These are phyloP conservation scores for Aureobasidium mangrovei DNA, from an alignment of 2,329 filamentous ascomycete species.

Conservation along the genomic window DNA sequence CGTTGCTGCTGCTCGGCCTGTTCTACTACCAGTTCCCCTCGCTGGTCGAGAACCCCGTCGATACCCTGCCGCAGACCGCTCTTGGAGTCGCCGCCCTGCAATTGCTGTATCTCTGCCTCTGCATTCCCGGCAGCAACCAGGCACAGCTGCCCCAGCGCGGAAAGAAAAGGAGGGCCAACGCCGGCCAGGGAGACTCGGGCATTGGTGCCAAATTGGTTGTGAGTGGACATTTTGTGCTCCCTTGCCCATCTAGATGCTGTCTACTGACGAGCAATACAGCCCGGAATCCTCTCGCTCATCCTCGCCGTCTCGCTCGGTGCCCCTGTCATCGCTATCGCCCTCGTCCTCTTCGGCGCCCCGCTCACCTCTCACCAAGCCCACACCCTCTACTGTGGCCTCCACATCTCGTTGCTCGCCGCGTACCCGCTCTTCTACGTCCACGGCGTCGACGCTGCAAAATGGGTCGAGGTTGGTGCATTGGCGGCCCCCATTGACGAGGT, in stretches of 20 bases:
- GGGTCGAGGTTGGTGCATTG: slow-evolving; percentile 61
- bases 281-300: slow-evolving; percentile 60
- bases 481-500: slow-evolving; percentile 71
- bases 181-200: slow-evolving; percentile 32
- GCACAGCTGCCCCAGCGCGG: slow-evolving; percentile 26
- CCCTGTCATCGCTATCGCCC: slow-evolving; percentile 49
- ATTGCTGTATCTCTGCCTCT: slow-evolving; percentile 48
- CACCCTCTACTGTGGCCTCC: slow-evolving; percentile 70
- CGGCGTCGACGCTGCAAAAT: slow-evolving; percentile 63
- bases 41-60: slow-evolving; percentile 61
- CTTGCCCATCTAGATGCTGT: background rate
- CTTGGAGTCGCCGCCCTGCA: slow-evolving; percentile 58
- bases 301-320: slow-evolving; percentile 47
- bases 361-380: slow-evolving; percentile 70
- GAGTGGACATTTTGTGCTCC: slow-evolving; percentile 20
- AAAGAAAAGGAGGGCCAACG: slow-evolving; percentile 39
- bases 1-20: slow-evolving; percentile 55
- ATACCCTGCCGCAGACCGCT: slow-evolving; percentile 52
- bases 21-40: slow-evolving; percentile 55
- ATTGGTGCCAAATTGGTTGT: slow-evolving; percentile 36
- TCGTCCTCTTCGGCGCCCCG: slow-evolving; percentile 87
- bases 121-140: slow-evolving; percentile 47
- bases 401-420: slow-evolving; percentile 69
- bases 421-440: slow-evolving; percentile 80
- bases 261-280: slow-evolving; percentile 36